phyloP scores from a whole-genome alignment of 78 protist species.

The Guillardia theta region DNA sequence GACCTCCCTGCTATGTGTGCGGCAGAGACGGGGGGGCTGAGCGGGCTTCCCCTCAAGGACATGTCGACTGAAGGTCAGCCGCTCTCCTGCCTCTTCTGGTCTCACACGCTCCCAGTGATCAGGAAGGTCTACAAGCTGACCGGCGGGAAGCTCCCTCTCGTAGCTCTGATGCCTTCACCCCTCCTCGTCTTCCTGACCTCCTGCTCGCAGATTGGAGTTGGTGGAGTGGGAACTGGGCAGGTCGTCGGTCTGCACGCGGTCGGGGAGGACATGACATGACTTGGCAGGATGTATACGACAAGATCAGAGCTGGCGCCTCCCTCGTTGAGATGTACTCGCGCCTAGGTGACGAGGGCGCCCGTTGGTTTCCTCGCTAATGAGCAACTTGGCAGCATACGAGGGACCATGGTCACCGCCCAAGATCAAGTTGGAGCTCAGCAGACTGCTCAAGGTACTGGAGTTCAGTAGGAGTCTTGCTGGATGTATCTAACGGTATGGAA shows the following conservation, averaged over 20 bases:
- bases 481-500: neutral
- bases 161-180: no score
- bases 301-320: constrained; percentile 75
- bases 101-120: neutral
- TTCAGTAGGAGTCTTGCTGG: neutral
- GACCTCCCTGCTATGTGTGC: neutral
- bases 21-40: constrained; percentile 75
- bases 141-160: constrained; percentile 61
- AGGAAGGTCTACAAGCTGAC: constrained; percentile 69
- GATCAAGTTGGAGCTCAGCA: neutral
- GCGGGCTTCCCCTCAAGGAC: constrained; percentile 70
- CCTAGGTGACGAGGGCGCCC: neutral
- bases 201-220: neutral
- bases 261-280: no score
- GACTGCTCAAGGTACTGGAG: neutral
- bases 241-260: no score
- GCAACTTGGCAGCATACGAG: neutral
- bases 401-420: neutral
- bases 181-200: no score
- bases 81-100: neutral
- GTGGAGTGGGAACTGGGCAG: neutral
- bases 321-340: constrained; percentile 75
- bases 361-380: neutral
- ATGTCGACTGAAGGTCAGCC: neutral
- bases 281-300: constrained; percentile 71